Conservation (phyloP, 306 rosid species). For the Oemleria cerasiformis region DNA sequence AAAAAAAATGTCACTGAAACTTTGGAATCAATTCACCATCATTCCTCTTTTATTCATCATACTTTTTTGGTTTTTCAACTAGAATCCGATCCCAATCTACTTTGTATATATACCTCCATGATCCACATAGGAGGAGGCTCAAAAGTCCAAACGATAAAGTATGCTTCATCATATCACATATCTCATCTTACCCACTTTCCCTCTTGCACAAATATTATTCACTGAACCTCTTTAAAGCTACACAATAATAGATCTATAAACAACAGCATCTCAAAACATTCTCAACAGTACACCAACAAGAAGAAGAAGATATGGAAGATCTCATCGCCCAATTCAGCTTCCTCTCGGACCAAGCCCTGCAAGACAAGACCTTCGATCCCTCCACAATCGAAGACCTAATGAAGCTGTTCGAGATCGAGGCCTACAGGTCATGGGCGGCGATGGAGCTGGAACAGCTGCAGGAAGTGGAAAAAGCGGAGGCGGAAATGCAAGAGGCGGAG, state of each 20-base stretch:
- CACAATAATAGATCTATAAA: background rate
- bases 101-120: background rate
- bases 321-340: conserved; percentile 66
- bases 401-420: conserved; percentile 91
- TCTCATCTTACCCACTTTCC: background rate
- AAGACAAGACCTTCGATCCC: conserved; percentile 82
- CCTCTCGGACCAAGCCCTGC: conserved; percentile 65
- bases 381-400: conserved; percentile 67
- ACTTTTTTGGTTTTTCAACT: too few relatives aligned
- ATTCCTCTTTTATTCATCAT: too few relatives aligned
- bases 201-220: background rate
- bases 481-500: conserved; percentile 54
- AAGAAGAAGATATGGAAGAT: conserved; percentile 50
- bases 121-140: too few relatives aligned
- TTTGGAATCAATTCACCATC: too few relatives aligned
- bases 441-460: conserved; percentile 53
- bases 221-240: too few relatives aligned
- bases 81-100: background rate
- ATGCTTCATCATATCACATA: background rate
- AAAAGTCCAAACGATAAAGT: too few relatives aligned
- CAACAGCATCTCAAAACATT: background rate
- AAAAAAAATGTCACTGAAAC: too few relatives aligned
- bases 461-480: conserved; percentile 60
- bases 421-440: conserved; percentile 91
- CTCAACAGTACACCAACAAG: background rate